phyloP scores from a whole-genome alignment of 1,284 basidiomycete genomes.

The Puccinia triticina region DNA sequence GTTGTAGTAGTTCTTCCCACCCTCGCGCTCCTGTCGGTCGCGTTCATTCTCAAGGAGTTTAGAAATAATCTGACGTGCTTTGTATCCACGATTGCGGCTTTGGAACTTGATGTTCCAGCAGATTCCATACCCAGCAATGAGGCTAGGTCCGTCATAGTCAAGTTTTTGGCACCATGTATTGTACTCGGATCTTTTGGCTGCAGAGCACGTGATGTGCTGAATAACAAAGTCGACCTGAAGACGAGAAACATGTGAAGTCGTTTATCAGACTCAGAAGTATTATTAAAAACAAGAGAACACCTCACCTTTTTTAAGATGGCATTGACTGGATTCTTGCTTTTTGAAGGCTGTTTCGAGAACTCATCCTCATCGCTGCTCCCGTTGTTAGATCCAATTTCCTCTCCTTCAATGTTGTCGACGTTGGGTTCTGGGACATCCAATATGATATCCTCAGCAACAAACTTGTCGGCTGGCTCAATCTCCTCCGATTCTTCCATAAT shows the following conservation, averaged over 20 bases:
- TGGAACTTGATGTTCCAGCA: no score
- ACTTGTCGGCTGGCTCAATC: background rate
- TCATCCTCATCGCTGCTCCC: background rate
- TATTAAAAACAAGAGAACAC: background rate
- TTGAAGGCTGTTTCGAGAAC: background rate
- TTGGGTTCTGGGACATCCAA: no score
- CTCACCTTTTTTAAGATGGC: slow-evolving; percentile 4
- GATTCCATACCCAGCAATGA: slow-evolving; percentile 26
- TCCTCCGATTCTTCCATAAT: slow-evolving; percentile 18
- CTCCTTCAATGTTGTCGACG: background rate
- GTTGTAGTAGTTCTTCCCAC: background rate
- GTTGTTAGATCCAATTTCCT: no score
- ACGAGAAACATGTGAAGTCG: no score
- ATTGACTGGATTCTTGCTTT: slow-evolving; percentile 1
- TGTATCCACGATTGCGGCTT: no score
- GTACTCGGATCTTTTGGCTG: background rate
- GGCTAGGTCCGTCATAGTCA: background rate
- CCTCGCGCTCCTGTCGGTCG: no score
- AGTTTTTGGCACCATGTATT: background rate
- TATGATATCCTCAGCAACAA: background rate
- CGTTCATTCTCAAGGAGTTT: no score
- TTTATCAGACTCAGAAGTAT: background rate
- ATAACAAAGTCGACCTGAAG: slow-evolving; percentile 29
- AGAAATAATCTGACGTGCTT: no score
- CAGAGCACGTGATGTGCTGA: background rate